Percentiles rank a stretch among this genome's conserved stretches.
These are phyloP conservation scores for Xylaria flabelliformis DNA, from an alignment of 495 filamentous ascomycete genomes.

Conservation along the genomic window DNA sequence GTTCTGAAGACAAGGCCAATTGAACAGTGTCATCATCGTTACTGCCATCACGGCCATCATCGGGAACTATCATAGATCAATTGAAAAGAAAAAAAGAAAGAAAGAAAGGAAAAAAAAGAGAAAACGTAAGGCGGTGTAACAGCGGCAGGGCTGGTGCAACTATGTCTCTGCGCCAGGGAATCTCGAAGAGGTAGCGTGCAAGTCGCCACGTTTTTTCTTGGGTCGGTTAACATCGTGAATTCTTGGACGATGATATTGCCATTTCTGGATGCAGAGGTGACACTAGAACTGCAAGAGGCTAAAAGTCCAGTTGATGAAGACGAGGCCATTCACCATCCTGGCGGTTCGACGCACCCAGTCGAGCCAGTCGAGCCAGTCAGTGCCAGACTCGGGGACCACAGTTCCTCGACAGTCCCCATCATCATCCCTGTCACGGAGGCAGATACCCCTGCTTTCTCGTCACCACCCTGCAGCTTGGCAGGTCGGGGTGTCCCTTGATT, in stretches of 20 bases:
- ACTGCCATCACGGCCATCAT: background rate
- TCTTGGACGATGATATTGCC: background rate
- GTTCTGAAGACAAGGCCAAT: background rate
- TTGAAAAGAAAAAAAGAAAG: background rate
- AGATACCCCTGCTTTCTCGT: constrained; percentile 23
- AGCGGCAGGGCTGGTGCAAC: background rate
- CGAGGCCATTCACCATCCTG: constrained; percentile 9
- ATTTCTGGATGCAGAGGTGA: background rate
- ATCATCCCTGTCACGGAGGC: constrained; percentile 11
- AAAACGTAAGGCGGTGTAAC: background rate
- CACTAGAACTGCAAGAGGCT: background rate
- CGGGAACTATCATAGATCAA: background rate
- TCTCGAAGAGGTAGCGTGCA: background rate
- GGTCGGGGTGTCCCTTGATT: constrained; percentile 40
- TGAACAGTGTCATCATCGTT: constrained; percentile 7
- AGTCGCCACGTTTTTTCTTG: constrained; percentile 4
- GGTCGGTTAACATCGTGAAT: background rate
- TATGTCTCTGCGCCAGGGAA: background rate
- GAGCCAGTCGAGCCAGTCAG: background rate
- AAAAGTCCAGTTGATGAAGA: background rate
- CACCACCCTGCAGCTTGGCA: constrained; percentile 26
- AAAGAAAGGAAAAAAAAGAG: background rate
- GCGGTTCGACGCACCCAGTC: constrained; percentile 4
- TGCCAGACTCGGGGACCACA: background rate
- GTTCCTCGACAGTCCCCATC: background rate